Evolutionary conservation across 305 asterid species (phyloP), one percentile per base, ranked within the genome.

Genomic region (Solanum hybrid): DNA sequence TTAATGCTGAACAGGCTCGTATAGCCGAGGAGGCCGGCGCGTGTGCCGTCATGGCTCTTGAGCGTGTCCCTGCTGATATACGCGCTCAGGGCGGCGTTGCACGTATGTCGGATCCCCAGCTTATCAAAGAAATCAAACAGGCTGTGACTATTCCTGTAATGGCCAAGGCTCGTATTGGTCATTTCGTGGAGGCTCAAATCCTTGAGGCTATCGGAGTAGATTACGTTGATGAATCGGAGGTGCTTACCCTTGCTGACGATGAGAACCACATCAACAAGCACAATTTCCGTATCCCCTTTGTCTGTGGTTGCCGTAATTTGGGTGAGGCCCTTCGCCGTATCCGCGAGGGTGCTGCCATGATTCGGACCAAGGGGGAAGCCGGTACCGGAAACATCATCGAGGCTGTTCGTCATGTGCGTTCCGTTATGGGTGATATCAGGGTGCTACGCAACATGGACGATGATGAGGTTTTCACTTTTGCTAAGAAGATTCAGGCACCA

Each of bases 21-120:
- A 92, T 97, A 89, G 99, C 99, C 8, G 98, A 97, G 93, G 98
- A 97, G 61, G 99, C 98, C 77, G 98, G 99, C 28, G 99, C 99
- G 2, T 97, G 99, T 92, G 99, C 99, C 75, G 99, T 97, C 90
- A 97, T 97, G 99, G 99, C 99, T 2, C 92, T 97, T 6, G 99
- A 97, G 94, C 98, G 99, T 85, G 99, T 97, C 22, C 99, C 99
- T 29, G 99, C 99, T 80, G 99, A 97, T 90, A 97, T 97, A 92
- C 96, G 99, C 24, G 98, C 99, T 0, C 98, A 97, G 31, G 99
- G 99, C 83, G 99, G 99, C 91, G 99, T 97, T 5, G 99, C 99
- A 35, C 95, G 99, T 11, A 97, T 97, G 99, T 96, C 98, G 82
- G 99, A 97, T 91, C 99, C 99, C 1, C 98, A 97, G 80, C 90